phyloP scores from a whole-genome alignment of 805 yeast species.

The Myxozyma monticola region DNA sequence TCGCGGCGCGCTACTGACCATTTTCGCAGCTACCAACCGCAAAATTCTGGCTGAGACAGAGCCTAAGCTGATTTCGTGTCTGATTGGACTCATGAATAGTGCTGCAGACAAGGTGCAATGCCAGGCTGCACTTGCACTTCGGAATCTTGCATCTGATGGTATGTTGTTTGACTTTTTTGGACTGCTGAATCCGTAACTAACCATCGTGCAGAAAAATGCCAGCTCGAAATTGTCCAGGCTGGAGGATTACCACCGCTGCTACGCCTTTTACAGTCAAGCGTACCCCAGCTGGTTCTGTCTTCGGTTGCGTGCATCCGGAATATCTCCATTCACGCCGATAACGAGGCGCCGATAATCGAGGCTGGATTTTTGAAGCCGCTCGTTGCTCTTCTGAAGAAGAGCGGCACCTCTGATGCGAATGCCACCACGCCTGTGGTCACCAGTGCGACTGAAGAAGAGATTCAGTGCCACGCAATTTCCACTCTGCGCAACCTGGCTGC shows the following conservation, averaged over 20 bases:
- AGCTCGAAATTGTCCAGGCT: conserved; percentile 90
- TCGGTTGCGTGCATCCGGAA: conserved; percentile 98
- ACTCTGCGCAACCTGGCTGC: conserved; percentile 96
- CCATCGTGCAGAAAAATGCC: conserved; percentile 64
- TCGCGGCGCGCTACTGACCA: too few species aligned
- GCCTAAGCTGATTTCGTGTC: conserved; percentile 83
- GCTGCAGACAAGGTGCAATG: conserved; percentile 94
- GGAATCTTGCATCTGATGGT: conserved; percentile 92
- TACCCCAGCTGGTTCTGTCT: conserved; percentile 81
- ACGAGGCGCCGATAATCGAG: conserved; percentile 92
- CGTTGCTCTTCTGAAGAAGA: conserved; percentile 70
- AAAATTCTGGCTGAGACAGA: conserved; percentile 86
- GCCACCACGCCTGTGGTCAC: conserved; percentile 9
- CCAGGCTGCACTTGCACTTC: conserved; percentile 93
- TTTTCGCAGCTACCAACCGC: conserved; percentile 84
- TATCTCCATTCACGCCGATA: conserved; percentile 92
- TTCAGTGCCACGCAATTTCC: conserved; percentile 97
- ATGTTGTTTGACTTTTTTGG: neutral
- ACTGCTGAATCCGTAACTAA: neutral
- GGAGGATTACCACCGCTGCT: conserved; percentile 94
- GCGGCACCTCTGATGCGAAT: conserved; percentile 45
- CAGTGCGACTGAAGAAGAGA: conserved; percentile 66
- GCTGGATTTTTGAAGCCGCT: conserved; percentile 94
- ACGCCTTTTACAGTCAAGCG: conserved; percentile 85
- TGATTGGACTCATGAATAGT: conserved; percentile 89